phyloP scores from a whole-genome alignment of 208 protist species.

The Phytomonas francai region DNA sequence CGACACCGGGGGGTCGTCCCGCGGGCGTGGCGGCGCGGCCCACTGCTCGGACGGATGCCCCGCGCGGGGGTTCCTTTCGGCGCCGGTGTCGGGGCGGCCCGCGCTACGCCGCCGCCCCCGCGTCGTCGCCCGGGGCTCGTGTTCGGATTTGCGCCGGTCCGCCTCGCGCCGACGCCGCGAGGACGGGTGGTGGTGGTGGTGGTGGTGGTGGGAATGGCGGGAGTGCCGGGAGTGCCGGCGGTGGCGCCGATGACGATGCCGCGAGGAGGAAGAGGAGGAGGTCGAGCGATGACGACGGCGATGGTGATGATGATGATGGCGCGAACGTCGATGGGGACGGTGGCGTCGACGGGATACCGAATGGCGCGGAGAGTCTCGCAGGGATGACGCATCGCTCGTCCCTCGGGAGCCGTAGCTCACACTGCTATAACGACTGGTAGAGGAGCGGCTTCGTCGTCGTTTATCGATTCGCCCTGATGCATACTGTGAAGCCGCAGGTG shows the following conservation, averaged over 20 bases:
- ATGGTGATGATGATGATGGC: conserved; percentile 7
- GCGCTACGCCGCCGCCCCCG: no score
- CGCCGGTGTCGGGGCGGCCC: no score
- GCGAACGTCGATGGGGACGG: conserved; percentile 12
- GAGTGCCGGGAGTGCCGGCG: background rate
- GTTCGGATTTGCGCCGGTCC: background rate
- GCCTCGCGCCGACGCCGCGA: conserved; percentile 5
- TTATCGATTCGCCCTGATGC: no score
- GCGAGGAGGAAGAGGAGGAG: background rate
- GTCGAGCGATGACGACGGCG: conserved; percentile 1
- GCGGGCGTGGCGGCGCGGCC: background rate
- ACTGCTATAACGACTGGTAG: no score
- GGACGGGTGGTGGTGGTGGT: conserved; percentile 10
- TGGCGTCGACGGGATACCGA: background rate
- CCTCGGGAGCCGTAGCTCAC: no score
- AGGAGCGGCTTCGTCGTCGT: no score
- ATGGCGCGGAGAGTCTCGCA: no score
- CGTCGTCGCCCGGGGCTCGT: no score
- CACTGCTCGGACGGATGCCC: no score
- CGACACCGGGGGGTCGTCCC: background rate
- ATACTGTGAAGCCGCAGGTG: no score
- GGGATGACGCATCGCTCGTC: no score
- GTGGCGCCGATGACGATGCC: background rate
- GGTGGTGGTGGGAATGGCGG: background rate
- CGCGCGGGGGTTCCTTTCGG: no score